Percentiles rank a stretch among this genome's conserved stretches.
These are phyloP conservation scores for Phytophthora boehmeriae DNA, from an alignment of 352 stramenopile species.

Conservation along the genomic window DNA sequence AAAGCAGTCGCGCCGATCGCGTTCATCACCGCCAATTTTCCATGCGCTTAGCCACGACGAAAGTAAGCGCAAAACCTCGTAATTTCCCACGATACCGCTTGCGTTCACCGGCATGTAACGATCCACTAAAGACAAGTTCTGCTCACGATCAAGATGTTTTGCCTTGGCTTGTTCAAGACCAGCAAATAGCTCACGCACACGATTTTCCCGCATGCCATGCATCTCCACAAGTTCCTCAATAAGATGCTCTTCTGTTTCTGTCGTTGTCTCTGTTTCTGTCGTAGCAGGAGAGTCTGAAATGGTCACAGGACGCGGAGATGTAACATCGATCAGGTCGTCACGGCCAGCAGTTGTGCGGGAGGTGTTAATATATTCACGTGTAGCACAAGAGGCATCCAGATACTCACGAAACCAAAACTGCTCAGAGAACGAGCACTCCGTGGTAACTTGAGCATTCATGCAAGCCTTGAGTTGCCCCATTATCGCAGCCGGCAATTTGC, in stretches of 20 bases:
- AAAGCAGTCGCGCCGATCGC: slow-evolving; percentile 52
- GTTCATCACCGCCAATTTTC: slow-evolving; percentile 62
- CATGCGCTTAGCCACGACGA: slow-evolving; percentile 77
- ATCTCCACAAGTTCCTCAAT: slow-evolving; percentile 61
- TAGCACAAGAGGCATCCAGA: slow-evolving; percentile 22
- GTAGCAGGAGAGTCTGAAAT: slow-evolving; percentile 7
- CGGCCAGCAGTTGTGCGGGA: background rate
- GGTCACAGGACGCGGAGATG: slow-evolving; percentile 13
- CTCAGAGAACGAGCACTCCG: slow-evolving; percentile 53
- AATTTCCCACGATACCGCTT: slow-evolving; percentile 75
- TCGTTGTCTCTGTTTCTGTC: slow-evolving; percentile 8
- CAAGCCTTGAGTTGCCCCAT: slow-evolving; percentile 28
- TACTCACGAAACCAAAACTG: slow-evolving; percentile 68
- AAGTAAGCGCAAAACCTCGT: slow-evolving; percentile 58
- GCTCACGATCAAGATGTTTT: slow-evolving; percentile 53
- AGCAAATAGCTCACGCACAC: slow-evolving; percentile 55
- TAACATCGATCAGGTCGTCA: slow-evolving; percentile 28
- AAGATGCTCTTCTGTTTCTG: slow-evolving; percentile 37
- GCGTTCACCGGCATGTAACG: slow-evolving; percentile 63
- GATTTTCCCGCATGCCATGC: slow-evolving; percentile 59
- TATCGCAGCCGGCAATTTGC: slow-evolving; percentile 9
- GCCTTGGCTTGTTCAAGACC: slow-evolving; percentile 46
- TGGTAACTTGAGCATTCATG: slow-evolving; percentile 47
- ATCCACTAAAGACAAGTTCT: slow-evolving; percentile 72
- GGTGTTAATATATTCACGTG: background rate